These are phyloP conservation scores for Hyaloscypha hepaticicola DNA, from an alignment of 495 filamentous ascomycete species.

Conservation along the genomic window DNA sequence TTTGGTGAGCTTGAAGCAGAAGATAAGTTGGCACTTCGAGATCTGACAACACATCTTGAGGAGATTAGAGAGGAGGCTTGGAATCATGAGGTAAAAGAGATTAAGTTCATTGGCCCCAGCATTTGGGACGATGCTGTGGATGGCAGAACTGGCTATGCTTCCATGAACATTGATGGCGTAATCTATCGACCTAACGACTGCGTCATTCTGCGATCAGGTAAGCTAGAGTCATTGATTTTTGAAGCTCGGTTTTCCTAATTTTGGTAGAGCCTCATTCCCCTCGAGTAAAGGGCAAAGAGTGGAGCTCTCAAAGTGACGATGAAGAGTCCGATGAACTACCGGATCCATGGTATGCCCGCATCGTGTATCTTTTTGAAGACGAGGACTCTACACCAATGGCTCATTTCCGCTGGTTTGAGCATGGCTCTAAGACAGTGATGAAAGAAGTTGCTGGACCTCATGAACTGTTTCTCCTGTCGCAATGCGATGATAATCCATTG, in stretches of 20 bases:
- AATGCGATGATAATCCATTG: conserved; percentile 19
- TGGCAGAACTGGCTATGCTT: neutral
- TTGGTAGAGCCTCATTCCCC: neutral
- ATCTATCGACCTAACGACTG: conserved; percentile 6
- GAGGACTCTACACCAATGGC: neutral
- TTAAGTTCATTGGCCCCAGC: neutral
- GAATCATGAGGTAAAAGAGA: neutral
- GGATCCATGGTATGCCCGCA: conserved; percentile 9
- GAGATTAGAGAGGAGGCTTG: neutral
- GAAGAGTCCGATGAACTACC: neutral
- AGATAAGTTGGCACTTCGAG: too few species aligned
- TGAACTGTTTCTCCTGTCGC: conserved; percentile 11
- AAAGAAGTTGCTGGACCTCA: conserved; percentile 13
- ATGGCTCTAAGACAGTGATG: conserved; percentile 9
- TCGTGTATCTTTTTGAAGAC: conserved; percentile 8
- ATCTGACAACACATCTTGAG: neutral
- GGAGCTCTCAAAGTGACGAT: neutral
- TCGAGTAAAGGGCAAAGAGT: neutral
- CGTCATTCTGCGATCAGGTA: conserved; percentile 1
- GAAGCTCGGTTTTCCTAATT: neutral
- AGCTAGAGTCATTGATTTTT: neutral
- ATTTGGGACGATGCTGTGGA: neutral
- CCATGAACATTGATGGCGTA: neutral
- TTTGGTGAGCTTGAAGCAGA: too few species aligned
- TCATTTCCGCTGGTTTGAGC: conserved; percentile 20